Conservation (phyloP, 177 flowering plant species). For the Telopea speciosissima region DNA sequence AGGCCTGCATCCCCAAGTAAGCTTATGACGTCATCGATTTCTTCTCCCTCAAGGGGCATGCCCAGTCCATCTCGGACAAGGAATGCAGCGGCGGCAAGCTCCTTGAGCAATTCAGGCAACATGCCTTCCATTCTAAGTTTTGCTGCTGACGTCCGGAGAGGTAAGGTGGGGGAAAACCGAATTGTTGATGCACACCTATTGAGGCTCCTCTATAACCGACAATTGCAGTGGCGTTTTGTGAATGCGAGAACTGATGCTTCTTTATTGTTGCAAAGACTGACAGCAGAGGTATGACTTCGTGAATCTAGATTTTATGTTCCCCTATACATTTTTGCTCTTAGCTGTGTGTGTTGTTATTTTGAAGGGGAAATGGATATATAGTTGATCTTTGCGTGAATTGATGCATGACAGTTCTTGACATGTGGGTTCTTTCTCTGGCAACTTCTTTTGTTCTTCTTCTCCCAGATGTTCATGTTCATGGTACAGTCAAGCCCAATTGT, state of each 20-base stretch:
- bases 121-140: constrained; percentile 52
- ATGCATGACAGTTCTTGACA: neutral
- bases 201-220: constrained; percentile 65
- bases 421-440: neutral
- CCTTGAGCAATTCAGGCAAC: constrained; percentile 29
- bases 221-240: constrained; percentile 79
- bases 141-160: constrained; percentile 58
- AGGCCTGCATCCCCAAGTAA: constrained; percentile 72
- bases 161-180: constrained; percentile 62
- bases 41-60: constrained; percentile 50
- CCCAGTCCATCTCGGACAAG: constrained; percentile 62
- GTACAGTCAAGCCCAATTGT: neutral
- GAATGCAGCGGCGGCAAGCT: constrained; percentile 24
- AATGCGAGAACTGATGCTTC: constrained; percentile 77
- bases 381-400: neutral
- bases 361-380: neutral
- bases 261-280: constrained; percentile 40
- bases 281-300: constrained; percentile 58
- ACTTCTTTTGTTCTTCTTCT: neutral
- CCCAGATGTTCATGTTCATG: neutral
- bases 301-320: neutral
- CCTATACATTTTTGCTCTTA: neutral
- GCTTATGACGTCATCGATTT: constrained; percentile 18
- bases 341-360: neutral
- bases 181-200: constrained; percentile 62